Base-by-base conservation (phyloP, 495 filamentous ascomycete genomes). In the Aspergillus diversus region DNA sequence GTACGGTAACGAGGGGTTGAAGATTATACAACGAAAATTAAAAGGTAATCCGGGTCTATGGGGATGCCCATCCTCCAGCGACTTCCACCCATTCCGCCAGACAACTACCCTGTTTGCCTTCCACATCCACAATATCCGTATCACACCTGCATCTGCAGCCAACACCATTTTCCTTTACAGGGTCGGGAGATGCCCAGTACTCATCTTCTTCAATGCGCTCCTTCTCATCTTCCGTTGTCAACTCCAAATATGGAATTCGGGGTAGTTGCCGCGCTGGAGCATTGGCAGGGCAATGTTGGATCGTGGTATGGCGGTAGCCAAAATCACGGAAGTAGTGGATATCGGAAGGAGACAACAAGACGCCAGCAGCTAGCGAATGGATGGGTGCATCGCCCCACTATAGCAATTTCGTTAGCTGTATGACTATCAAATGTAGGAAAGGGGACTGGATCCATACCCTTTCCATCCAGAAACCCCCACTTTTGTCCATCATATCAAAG, bases 271-370 rank as follows among this genome's bases (percentile, higher is more conserved):
- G 89, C 17, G 90, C 89, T 5, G 93, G 95, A 11, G 96, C 96
- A 75, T 99, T 99, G 55, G 93, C 92, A 1, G 95, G 95, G 73
- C 95, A 99, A 79, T 99, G 95, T 76, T 98, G 95, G 74, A 99
- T 99, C 17, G 95, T 99, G 16, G 95, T 99, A 76, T 99, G 95
- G 64, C 95, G 87, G 77, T 99, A 99, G 55, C 95, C 95, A 79
- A 99, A 96, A 73, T 99, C 95, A 68, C 95, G 93, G 90, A 99
- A 99, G 77, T 99, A 99, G 75, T 99, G 95, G 67, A 99, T 93
- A 71, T 98, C 92, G 49, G 78, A 73, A 17, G 92, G 90, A 5
- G 86, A 80, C 54, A 99, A 84, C 48, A 99, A 87, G 50, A 89
- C 88, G 67, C 95, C 95, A 37, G 96, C 93, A 11, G 96, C 95